Evolutionary conservation across 805 yeast species (phyloP), one percentile per base, ranked within the genome.

Genomic region (Nakazawaea anatomiae): DNA sequence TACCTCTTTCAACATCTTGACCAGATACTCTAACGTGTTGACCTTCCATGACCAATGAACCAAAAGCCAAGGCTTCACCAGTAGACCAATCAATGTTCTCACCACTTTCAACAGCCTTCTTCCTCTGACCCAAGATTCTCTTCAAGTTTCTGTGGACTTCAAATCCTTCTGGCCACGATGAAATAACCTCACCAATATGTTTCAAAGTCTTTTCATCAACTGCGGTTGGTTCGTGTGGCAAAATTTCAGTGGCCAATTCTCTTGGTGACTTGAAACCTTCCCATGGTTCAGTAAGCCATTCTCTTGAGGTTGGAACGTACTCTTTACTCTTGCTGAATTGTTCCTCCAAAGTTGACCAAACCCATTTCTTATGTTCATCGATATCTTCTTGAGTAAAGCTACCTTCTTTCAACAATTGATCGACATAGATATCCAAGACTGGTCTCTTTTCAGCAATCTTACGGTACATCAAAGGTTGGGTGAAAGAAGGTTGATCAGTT

Each of bases 1-100:
- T 94, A 78, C 99, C 99, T 83, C 99, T 90, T 80, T 94, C 99
- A 58, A 94, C 98, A 81, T 94, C 99, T 78, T 94, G 98, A 69
- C 99, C 99, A 44, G 97, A 88, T 47, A 94, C 87, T 78, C 99
- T 88, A 54, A 94, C 95, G 63, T 92, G 96, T 74, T 85, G 87
- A 57, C 99, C 99, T 74, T 94, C 99, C 64, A 83, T 68, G 50
- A 85, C 85, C 60, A 94, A 77, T 47, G 97, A 82, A 65, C 98
- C 99, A 63, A 85, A 92, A 18, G 99, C 99, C 61, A 94, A 82
- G 45, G 98, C 98, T 76, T 94, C 99, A 81, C 96, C 99, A 53
- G 99, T 94, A 45, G 99, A 86, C 99, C 98, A 94, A 72, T 94
- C 99, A 58, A 94, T 89, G 65, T 92, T 95, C 71, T 87, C 89